Evolutionary conservation across 352 stramenopile species (phyloP).

Genomic region (Globisporangium barbulae): DNA sequence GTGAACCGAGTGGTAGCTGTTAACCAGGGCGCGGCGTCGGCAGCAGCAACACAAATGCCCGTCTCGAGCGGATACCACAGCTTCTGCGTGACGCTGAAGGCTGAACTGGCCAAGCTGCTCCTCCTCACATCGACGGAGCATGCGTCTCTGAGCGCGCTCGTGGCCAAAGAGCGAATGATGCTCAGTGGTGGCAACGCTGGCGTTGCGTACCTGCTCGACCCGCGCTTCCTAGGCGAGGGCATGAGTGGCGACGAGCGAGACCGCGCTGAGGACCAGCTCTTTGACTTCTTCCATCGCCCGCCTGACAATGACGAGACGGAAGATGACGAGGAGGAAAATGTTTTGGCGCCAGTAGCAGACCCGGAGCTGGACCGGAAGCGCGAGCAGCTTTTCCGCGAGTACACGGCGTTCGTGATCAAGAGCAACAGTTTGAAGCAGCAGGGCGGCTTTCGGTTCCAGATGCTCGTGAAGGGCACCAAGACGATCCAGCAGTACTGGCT

Average conservation of each 20-base stretch:
- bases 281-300: conserved; percentile 15
- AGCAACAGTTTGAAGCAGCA: conserved; percentile 18
- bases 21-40: neutral
- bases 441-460: conserved; percentile 24
- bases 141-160: neutral
- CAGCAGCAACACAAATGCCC: neutral
- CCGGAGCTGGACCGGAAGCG: conserved; percentile 11
- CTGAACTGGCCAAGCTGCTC: neutral
- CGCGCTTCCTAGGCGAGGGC: conserved; percentile 15
- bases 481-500: conserved; percentile 33
- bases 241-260: conserved; percentile 26
- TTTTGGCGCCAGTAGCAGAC: neutral
- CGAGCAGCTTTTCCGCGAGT: conserved; percentile 23
- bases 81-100: neutral
- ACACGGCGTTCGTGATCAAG: conserved; percentile 34
- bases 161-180: neutral
- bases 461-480: conserved; percentile 30
- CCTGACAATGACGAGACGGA: neutral
- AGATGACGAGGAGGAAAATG: conserved; percentile 2
- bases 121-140: neutral
- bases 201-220: conserved; percentile 16
- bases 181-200: conserved; percentile 4
- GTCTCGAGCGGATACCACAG: conserved; percentile 10
- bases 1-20: neutral
- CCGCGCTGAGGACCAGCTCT: conserved; percentile 31